phyloP scores from a whole-genome alignment of 768 basidiomycete species.

The Vararia minispora region DNA sequence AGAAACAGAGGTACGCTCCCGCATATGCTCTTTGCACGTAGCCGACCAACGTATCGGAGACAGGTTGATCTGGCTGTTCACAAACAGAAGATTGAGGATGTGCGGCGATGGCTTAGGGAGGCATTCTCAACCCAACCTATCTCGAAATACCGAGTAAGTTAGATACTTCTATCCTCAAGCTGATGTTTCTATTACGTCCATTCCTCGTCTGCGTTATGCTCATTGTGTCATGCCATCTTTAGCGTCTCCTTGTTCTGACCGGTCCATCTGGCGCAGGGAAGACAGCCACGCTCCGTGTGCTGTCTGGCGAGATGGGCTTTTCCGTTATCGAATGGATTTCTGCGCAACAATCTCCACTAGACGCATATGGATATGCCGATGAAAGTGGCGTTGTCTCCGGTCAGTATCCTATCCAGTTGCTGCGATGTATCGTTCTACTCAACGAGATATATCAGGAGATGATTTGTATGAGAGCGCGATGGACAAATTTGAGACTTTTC shows the following conservation, averaged over 20 bases:
- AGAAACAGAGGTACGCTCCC: slow-evolving; percentile 16
- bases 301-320: slow-evolving; percentile 63
- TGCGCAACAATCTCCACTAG: too few relatives aligned
- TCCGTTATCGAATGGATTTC: slow-evolving; percentile 86
- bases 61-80: slow-evolving; percentile 74
- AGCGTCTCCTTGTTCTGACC: slow-evolving; percentile 79
- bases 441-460: background rate
- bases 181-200: too few relatives aligned
- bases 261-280: slow-evolving; percentile 90
- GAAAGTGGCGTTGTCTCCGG: too few relatives aligned
- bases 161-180: too few relatives aligned
- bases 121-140: slow-evolving; percentile 62
- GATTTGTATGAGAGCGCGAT: slow-evolving; percentile 37
- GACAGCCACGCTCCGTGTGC: slow-evolving; percentile 70
- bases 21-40: background rate
- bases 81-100: slow-evolving; percentile 66
- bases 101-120: slow-evolving; percentile 63
- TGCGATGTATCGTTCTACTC: too few relatives aligned
- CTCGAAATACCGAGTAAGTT: slow-evolving; percentile 62
- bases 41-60: background rate
- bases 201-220: background rate
- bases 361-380: too few relatives aligned
- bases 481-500: slow-evolving; percentile 66
- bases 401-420: too few relatives aligned
- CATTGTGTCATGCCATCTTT: background rate